These are phyloP conservation scores for Alternaria sp. DNA, from an alignment of 2,329 filamentous ascomycete species.

Conservation along the genomic window DNA sequence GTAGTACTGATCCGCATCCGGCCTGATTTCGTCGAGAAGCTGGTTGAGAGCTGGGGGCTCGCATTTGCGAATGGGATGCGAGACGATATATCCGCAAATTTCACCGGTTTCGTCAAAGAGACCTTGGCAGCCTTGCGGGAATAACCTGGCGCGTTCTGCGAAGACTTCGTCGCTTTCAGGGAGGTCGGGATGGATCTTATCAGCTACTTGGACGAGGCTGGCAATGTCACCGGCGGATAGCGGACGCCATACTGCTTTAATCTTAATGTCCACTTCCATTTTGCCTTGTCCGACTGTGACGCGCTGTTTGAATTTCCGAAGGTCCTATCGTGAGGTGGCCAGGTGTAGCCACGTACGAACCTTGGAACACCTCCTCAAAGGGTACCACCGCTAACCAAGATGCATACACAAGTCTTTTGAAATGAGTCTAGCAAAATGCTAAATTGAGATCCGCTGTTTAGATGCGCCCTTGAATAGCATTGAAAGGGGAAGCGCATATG, in stretches of 20 bases:
- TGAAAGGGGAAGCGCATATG: background rate
- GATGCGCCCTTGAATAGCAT: background rate
- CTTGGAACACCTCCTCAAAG: background rate
- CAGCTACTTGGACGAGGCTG: constrained; percentile 10
- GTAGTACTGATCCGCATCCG: constrained; percentile 23
- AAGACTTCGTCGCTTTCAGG: constrained; percentile 24
- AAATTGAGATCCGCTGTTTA: background rate
- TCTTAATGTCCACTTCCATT: background rate
- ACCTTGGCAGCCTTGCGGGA: constrained; percentile 21
- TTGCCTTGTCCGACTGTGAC: background rate
- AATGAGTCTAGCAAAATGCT: background rate
- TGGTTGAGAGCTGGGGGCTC: constrained; percentile 18
- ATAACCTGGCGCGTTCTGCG: constrained; percentile 19
- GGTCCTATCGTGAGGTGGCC: background rate
- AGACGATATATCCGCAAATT: constrained; percentile 23
- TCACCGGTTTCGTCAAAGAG: constrained; percentile 6
- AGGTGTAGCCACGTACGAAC: background rate
- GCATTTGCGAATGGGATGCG: constrained; percentile 19
- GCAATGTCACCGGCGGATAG: constrained; percentile 8
- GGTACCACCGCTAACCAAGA: background rate
- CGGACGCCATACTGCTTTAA: constrained; percentile 5
- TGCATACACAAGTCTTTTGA: background rate
- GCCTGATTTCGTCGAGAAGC: constrained; percentile 9
- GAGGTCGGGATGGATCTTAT: constrained; percentile 21
- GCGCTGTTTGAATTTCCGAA: background rate